phyloP scores from a whole-genome alignment of 2,329 filamentous ascomycete genomes.

The Seiridium cupressi region DNA sequence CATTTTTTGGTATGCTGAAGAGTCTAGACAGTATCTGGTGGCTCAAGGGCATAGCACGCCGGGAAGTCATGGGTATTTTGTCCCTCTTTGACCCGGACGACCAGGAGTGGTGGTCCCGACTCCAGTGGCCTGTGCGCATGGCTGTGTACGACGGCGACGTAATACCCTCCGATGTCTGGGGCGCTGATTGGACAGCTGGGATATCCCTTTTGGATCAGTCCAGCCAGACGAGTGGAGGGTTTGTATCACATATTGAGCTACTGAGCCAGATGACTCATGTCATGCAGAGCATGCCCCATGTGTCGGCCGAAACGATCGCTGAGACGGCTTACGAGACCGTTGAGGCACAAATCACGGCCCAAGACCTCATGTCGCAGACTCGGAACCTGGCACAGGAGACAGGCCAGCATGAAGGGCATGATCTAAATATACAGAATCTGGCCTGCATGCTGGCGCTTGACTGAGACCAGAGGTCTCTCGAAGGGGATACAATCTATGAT shows the following conservation, averaged over 20 bases:
- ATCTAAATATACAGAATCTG: neutral
- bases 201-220: slow-evolving; percentile 32
- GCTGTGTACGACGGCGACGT: slow-evolving; percentile 53
- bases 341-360: slow-evolving; percentile 2
- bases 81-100: slow-evolving; percentile 57
- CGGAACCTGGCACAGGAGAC: neutral
- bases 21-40: slow-evolving; percentile 65
- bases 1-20: slow-evolving; percentile 66
- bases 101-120: slow-evolving; percentile 56
- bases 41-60: slow-evolving; percentile 64
- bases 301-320: neutral
- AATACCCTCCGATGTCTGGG: slow-evolving; percentile 58
- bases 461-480: neutral
- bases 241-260: slow-evolving; percentile 45
- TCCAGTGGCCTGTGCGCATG: slow-evolving; percentile 60
- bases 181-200: slow-evolving; percentile 47
- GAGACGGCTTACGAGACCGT: neutral
- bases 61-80: slow-evolving; percentile 64
- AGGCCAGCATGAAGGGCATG: neutral
- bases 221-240: slow-evolving; percentile 27
- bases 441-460: neutral
- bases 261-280: slow-evolving; percentile 35
- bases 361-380: neutral
- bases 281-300: slow-evolving; percentile 3
- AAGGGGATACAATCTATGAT: no score